These are phyloP conservation scores for Bipolaris oryzae DNA, from an alignment of 2,329 filamentous ascomycete genomes.

Conservation along the genomic window DNA sequence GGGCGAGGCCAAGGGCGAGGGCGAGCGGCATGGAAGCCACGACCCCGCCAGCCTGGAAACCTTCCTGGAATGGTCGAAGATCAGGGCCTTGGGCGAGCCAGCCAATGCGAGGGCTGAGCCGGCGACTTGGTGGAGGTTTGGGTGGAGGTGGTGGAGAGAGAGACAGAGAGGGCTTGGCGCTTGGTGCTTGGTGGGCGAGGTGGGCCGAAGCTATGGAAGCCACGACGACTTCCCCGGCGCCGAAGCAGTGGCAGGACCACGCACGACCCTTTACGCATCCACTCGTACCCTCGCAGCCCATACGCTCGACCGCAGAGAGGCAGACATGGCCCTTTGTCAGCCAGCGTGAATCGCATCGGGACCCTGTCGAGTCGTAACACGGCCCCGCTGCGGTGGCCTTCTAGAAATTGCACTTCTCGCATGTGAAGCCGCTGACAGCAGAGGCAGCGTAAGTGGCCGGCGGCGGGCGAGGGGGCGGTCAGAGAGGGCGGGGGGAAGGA, in stretches of 20 bases:
- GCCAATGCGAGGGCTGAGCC: conserved; percentile 47
- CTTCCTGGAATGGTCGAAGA: conserved; percentile 39
- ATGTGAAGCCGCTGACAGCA: conserved; percentile 13
- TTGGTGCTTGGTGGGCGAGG: conserved; percentile 31
- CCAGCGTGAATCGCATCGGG: conserved; percentile 37
- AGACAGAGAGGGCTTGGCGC: conserved; percentile 24
- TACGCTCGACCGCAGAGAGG: conserved; percentile 27
- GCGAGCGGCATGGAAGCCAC: conserved; percentile 26
- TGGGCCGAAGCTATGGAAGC: conserved; percentile 45
- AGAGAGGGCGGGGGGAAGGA: background rate
- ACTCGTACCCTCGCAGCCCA: conserved; percentile 3
- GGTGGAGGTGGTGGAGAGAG: too few relatives aligned
- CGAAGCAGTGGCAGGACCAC: conserved; percentile 38
- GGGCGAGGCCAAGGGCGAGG: conserved; percentile 2
- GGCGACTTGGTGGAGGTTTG: background rate
- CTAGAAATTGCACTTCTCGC: conserved; percentile 34
- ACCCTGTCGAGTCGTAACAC: conserved; percentile 35
- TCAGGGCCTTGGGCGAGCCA: conserved; percentile 42
- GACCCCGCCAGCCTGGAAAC: conserved; percentile 36
- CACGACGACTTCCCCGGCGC: conserved; percentile 47
- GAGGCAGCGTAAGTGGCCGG: too few relatives aligned
- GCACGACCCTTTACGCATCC: conserved; percentile 14
- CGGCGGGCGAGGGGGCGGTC: background rate
- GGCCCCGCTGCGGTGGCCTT: conserved; percentile 39
- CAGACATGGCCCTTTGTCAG: conserved; percentile 29